Percentiles rank a stretch among this genome's conserved stretches.
phyloP scores from a whole-genome alignment of 306 rosid species.

The Prunus campanulata region DNA sequence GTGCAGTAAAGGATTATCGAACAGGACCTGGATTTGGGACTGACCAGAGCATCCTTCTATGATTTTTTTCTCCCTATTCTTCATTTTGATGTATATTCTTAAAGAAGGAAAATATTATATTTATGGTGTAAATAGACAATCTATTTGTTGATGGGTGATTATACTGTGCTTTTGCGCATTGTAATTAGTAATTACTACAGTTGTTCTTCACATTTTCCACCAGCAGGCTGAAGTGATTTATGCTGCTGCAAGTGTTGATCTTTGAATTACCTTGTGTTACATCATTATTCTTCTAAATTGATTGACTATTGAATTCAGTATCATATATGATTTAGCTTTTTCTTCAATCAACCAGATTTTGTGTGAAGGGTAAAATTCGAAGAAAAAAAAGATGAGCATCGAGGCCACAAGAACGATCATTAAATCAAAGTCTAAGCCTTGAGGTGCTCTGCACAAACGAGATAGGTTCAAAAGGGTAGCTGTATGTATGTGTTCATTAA shows the following conservation, averaged over 20 bases:
- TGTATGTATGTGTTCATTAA: neutral
- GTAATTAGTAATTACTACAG: neutral
- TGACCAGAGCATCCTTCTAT: constrained; percentile 15
- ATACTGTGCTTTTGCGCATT: neutral
- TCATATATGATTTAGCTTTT: too few species aligned
- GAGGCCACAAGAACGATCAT: neutral
- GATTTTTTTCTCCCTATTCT: neutral
- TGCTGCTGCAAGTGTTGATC: neutral
- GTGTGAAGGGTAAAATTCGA: neutral
- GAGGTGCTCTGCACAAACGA: too few species aligned
- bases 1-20: constrained; percentile 21
- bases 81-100: neutral
- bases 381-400: neutral
- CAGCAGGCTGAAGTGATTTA: neutral
- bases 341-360: neutral
- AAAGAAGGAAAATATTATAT: constrained; percentile 15
- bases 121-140: constrained; percentile 25
- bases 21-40: constrained; percentile 24
- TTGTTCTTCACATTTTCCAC: neutral
- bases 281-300: neutral
- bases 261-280: neutral
- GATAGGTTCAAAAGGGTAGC: neutral
- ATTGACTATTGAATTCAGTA: neutral
- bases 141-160: constrained; percentile 17
- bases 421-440: neutral